Evolutionary conservation across 2,329 filamentous ascomycete species (phyloP), one percentile per base, ranked within the genome.

Genomic region (Fusarium equiseti): DNA sequence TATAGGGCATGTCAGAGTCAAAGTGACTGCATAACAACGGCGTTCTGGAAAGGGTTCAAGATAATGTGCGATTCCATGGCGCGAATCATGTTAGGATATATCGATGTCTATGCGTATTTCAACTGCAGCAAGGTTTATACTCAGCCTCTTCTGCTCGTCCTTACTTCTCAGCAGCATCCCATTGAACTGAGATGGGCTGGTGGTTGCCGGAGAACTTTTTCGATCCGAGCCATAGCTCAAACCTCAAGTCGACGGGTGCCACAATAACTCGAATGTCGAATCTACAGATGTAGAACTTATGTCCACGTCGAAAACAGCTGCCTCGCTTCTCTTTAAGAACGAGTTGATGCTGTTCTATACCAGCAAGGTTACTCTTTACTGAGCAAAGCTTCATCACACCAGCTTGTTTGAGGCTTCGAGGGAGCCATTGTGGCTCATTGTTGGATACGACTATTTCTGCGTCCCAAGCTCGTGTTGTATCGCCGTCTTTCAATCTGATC

Each of bases 221-320:
- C 10, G 58, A 59, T 5, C 62, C 70, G 32, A 72, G 83, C 82
- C 82, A 84, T 15, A 83, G 56, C 70, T 82, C 80, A 55, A 84
- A 83, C 16, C 76, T 73, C 48, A 90, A 77, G 63, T 90, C 88
- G 2, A 87, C 83, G 3, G 85, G 83, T 2, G 85, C 86, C 4
- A 86, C 84, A 51, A 88, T 79, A 4, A 87, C 86, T 66, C 87
- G 83, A 0, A 89, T 82, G 59, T 87, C 84, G 46, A 83, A 84
- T 8, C 76, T 77, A 49, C 81, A 82, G 12, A 82, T 70, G 55
- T 80, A 83, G 62, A 78, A 83, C 64, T 77, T 80, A 63, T 78
- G 74, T 8, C 81, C 79, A 15, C 75, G 75, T 10, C 73, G 71
- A 53, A 82, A 80, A 32, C 79, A 77, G 3, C 74, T 76, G 4